Evolutionary conservation across 2,329 filamentous ascomycete genomes (phyloP), one percentile per base, ranked within the genome.

Genomic region (Camillea tinctor): DNA sequence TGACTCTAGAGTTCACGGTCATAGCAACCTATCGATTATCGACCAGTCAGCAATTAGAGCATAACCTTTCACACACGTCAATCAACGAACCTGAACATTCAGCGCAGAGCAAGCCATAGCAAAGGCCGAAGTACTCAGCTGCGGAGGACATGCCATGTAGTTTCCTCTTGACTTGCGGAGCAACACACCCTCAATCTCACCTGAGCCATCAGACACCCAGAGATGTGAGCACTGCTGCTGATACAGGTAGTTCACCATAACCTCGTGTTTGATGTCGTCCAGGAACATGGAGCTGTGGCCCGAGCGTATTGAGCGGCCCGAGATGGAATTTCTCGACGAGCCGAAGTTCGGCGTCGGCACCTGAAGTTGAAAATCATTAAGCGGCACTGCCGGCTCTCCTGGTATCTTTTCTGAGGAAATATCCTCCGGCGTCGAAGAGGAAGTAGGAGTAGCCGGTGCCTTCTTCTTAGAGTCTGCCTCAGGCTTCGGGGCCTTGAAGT

Each of bases 191-290:
- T 93, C 90, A 5, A 86, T 74, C 65, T 88, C 84, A 13, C 88
- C 88, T 54, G 82, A 87, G 40, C 83, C 85, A 67, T 91, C 88
- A 30, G 85, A 85, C 20, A 92, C 86, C 90, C 90, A 93, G 36
- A 92, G 81, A 62, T 86, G 84, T 13, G 85, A 84, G 70, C 88
- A 92, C 75, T 92, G 89, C 72, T 93, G 89, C 73, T 93, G 90
- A 74, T 92, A 92, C 23, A 93, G 79, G 72, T 91, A 92, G 75
- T 91, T 92, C 61, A 91, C 89, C 89, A 93, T 93, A 62, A 93
- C 88, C 74, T 93, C 90, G 70, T 92, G 88, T 74, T 89, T 91
- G 75, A 92, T 89, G 63, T 91, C 88, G 61, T 91, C 88, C 11
- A 90, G 74, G 61, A 88, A 82, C 59, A 82, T 75, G 48, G 83